phyloP scores from a whole-genome alignment of 768 basidiomycete species.

The Epithele typhae region DNA sequence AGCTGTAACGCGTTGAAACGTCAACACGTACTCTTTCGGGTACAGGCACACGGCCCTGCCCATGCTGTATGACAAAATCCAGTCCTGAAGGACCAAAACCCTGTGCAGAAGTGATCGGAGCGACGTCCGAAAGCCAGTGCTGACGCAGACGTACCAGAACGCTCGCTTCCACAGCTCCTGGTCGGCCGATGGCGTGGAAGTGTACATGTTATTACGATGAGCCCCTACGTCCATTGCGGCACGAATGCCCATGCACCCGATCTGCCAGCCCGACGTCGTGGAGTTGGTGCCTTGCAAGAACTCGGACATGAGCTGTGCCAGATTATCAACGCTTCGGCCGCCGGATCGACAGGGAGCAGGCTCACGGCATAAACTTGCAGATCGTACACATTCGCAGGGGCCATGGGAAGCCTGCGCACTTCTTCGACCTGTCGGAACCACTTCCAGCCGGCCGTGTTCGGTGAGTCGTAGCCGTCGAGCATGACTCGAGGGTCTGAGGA shows the following conservation, averaged over 20 bases:
- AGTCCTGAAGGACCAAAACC: conserved; percentile 42
- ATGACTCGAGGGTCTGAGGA: background rate
- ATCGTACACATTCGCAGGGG: conserved; percentile 53
- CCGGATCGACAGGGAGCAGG: conserved; percentile 5
- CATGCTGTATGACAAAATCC: conserved; percentile 38
- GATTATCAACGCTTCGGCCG: background rate
- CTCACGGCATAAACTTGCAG: conserved; percentile 50
- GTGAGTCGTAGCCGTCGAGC: background rate
- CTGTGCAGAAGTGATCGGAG: conserved; percentile 21
- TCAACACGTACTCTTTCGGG: conserved; percentile 64
- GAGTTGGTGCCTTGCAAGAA: conserved; percentile 41
- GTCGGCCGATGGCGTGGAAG: conserved; percentile 29
- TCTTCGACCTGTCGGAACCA: conserved; percentile 34
- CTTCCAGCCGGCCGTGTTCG: background rate
- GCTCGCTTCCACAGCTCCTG: conserved; percentile 48
- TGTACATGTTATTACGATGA: conserved; percentile 36
- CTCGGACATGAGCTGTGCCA: conserved; percentile 41
- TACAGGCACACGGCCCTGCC: conserved; percentile 64
- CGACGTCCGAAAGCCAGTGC: background rate
- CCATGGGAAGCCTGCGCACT: conserved; percentile 46
- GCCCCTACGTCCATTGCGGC: conserved; percentile 56
- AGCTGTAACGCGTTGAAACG: background rate
- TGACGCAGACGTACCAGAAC: conserved; percentile 37
- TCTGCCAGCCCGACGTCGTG: conserved; percentile 39
- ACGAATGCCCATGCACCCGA: conserved; percentile 29